Conservation (phyloP, 768 basidiomycete genomes). For the Pleurotus pulmonarius region DNA sequence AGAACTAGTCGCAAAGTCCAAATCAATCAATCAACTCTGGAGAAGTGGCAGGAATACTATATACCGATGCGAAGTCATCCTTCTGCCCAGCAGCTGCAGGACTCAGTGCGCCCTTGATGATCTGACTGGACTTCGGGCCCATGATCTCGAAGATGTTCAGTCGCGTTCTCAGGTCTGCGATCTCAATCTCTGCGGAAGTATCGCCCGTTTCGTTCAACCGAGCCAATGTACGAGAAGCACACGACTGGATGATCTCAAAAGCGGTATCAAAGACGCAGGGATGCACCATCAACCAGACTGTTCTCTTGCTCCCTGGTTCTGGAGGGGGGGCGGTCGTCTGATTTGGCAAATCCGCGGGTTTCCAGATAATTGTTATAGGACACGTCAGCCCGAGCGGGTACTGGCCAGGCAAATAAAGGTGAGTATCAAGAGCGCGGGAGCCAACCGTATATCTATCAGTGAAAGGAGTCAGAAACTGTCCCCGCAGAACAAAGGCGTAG, state of each 20-base stretch:
- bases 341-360: constrained; percentile 24
- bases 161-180: constrained; percentile 67
- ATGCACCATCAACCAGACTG: constrained; percentile 77
- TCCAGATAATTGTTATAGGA: constrained; percentile 76
- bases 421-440: constrained; percentile 59
- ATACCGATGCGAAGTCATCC: constrained; percentile 58
- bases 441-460: constrained; percentile 59
- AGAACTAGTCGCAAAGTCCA: constrained; percentile 45
- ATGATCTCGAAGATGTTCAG: constrained; percentile 85
- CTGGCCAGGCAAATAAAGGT: constrained; percentile 54
- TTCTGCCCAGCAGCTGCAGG: constrained; percentile 45
- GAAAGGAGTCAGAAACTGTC: too few species aligned
- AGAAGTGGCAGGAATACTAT: neutral
- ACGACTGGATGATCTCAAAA: constrained; percentile 44
- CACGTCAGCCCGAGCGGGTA: constrained; percentile 75
- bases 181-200: constrained; percentile 45
- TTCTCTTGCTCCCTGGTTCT: constrained; percentile 25
- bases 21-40: neutral
- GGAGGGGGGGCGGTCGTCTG: constrained; percentile 13
- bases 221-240: constrained; percentile 49
- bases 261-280: constrained; percentile 65
- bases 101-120: constrained; percentile 60
- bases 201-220: constrained; percentile 18
- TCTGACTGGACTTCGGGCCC: constrained; percentile 79
- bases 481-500: too few species aligned